These are phyloP conservation scores for Cryptosporidium bovis DNA, from an alignment of 169 alveolate genomes.

Conservation along the genomic window DNA sequence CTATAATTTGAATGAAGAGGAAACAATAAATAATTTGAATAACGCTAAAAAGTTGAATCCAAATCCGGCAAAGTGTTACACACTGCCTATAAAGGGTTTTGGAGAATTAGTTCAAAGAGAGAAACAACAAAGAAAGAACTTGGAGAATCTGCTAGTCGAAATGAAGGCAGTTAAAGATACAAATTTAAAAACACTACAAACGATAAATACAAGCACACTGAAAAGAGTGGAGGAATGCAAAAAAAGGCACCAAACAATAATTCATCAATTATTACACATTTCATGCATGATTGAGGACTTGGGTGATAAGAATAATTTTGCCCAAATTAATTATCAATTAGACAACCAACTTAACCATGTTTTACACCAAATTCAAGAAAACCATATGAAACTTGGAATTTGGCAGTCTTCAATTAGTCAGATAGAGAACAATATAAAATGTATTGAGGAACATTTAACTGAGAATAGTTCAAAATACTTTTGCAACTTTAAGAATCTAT, in stretches of 20 bases:
- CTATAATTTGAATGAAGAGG: constrained; percentile 63
- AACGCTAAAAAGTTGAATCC: constrained; percentile 61
- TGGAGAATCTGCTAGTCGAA: constrained; percentile 43
- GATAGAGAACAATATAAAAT: constrained; percentile 60
- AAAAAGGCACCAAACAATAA: constrained; percentile 59
- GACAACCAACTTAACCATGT: constrained; percentile 63
- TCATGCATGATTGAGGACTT: constrained; percentile 70
- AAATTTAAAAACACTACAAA: constrained; percentile 42
- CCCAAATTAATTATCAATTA: constrained; percentile 62
- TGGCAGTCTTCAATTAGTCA: constrained; percentile 67
- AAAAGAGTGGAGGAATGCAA: constrained; percentile 68
- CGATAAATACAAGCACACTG: constrained; percentile 37
- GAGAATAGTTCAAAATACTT: constrained; percentile 4
- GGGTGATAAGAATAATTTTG: constrained; percentile 50
- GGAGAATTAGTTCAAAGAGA: constrained; percentile 67
- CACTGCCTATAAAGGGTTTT: constrained; percentile 67
- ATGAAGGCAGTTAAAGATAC: constrained; percentile 67
- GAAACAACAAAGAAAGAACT: constrained; percentile 63
- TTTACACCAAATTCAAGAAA: constrained; percentile 61
- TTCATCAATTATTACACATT: constrained; percentile 65
- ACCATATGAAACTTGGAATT: constrained; percentile 61
- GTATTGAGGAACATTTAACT: constrained; percentile 54
- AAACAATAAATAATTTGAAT: constrained; percentile 34
- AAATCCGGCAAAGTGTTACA: constrained; percentile 52
- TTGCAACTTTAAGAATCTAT: constrained; percentile 27